Conservation (phyloP, 2,329 filamentous ascomycete genomes). For the Fusarium nodosum region DNA sequence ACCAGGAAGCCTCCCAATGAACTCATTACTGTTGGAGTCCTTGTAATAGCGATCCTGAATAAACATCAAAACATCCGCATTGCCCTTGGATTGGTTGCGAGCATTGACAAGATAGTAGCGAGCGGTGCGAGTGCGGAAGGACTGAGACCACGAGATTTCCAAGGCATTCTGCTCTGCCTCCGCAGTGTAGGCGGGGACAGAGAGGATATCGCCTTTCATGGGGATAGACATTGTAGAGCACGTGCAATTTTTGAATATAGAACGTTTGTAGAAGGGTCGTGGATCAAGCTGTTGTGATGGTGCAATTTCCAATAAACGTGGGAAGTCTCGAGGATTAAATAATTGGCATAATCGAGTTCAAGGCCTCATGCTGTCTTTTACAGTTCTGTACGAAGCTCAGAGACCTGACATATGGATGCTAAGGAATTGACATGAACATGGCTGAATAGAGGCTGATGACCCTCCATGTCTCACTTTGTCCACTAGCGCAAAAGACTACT, state of each 20-base stretch:
- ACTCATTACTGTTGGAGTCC: slow-evolving; percentile 15
- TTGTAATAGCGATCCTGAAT: slow-evolving; percentile 37
- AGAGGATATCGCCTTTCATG: slow-evolving; percentile 16
- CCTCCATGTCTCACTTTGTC: too few species aligned
- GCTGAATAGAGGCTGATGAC: not conserved
- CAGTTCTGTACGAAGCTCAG: not conserved
- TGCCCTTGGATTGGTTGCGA: slow-evolving; percentile 29
- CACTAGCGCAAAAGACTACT: not conserved
- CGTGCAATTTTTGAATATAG: too few species aligned
- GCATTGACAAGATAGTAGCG: slow-evolving; percentile 37
- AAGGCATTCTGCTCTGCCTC: slow-evolving; percentile 26
- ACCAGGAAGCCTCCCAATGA: slow-evolving; percentile 27
- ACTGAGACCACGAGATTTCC: slow-evolving; percentile 35
- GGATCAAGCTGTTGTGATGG: not conserved
- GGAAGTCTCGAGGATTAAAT: not conserved
- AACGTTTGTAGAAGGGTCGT: not conserved
- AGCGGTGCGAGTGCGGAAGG: slow-evolving; percentile 18
- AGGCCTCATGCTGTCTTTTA: too few species aligned
- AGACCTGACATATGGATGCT: accelerated
- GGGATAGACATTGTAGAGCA: slow-evolving; percentile 32
- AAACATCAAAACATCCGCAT: slow-evolving; percentile 27
- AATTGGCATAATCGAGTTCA: accelerated
- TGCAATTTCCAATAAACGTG: accelerated
- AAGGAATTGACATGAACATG: not conserved
- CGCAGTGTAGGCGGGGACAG: slow-evolving; percentile 20